Evolutionary conservation across 2,329 filamentous ascomycete genomes (phyloP), one percentile per base, ranked within the genome.

Genomic region (Sporothrix phasma): DNA sequence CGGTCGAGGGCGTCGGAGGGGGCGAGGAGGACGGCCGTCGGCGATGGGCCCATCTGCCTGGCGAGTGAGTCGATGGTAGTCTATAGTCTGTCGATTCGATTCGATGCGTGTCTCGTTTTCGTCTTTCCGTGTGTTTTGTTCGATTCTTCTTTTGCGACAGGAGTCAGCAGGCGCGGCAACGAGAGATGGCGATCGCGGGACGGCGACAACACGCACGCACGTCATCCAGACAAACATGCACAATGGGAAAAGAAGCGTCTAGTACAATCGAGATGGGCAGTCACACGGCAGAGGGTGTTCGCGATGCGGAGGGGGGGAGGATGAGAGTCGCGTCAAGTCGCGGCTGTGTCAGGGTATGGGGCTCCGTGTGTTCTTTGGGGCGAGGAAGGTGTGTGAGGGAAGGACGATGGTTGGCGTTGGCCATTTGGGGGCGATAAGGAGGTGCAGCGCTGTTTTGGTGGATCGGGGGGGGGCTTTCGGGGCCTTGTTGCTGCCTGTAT

Each of bases 211-310:
- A 45, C 22, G 69, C 70, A 70, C 71, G 69, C n/a, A 72, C 72
- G 71, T 49, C 71, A 73, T 76, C 73, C 76, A 79, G 77, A 73
- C 72, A 79, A 73, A 77, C 77, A 19, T 26, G 43, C 41, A 61
- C 26, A 39, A 61, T 34, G 58, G 26, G 3, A 47, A 19, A 47
- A 2, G 34, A 62, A 73, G 68, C 68, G 71, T 70, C 68, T 64
- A 65, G 70, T 73, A 63, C 65, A 71, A 72, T 68, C 65, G 69
- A 65, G 73, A 75, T 74, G 70, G 76, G 74, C 72, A 80, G 78
- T 78, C 73, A 76, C 77, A 80, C 77, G 77, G 77, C 73, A 72
- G 70, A 71, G 56, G 71, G 71, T 73, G 73, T 74, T 76, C 75
- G 75, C 75, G 76, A 78, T 77, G 73, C 74, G 75, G 39, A 45